Percentiles rank a stretch among this genome's conserved stretches.
Conservation (phyloP, 495 filamentous ascomycete genomes). For the Gamarada debralockiae region DNA sequence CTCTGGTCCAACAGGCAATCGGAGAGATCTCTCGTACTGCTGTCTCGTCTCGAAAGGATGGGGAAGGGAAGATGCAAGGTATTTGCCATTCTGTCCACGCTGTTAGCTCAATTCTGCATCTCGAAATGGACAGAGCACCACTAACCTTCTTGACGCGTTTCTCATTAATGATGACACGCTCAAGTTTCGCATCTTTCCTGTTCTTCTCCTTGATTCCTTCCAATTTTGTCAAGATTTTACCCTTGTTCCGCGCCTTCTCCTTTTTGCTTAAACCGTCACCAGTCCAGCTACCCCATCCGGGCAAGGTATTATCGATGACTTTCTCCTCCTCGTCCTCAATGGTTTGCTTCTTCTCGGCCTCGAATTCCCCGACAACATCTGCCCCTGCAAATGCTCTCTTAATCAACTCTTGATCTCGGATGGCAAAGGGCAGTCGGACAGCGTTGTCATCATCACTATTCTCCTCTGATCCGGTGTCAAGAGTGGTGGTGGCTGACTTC, state of each 20-base stretch:
- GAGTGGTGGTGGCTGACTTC: conserved; percentile 4
- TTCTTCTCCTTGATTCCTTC: conserved; percentile 74
- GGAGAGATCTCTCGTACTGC: conserved; percentile 88
- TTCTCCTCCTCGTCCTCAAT: conserved; percentile 81
- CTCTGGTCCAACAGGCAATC: conserved; percentile 87
- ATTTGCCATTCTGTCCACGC: conserved; percentile 68
- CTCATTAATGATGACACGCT: conserved; percentile 88
- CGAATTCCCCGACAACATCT: conserved; percentile 81
- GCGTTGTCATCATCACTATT: conserved; percentile 31
- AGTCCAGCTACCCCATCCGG: conserved; percentile 90
- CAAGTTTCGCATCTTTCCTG: conserved; percentile 76
- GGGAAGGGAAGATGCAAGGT: conserved; percentile 76
- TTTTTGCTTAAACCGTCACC: conserved; percentile 70
- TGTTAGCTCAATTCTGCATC: background rate
- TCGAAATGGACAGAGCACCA: background rate
- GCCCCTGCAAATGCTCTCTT: conserved; percentile 85
- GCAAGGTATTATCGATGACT: conserved; percentile 76
- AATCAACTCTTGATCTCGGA: conserved; percentile 77
- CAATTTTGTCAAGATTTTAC: conserved; percentile 57
- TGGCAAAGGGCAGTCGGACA: conserved; percentile 54
- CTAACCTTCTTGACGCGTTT: conserved; percentile 85
- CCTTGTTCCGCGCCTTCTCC: conserved; percentile 52
- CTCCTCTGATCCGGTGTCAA: conserved; percentile 46
- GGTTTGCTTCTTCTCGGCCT: conserved; percentile 70
- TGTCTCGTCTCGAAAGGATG: conserved; percentile 79